phyloP scores from a whole-genome alignment of 2,329 filamentous ascomycete genomes.

The Fusarium mangiferae region DNA sequence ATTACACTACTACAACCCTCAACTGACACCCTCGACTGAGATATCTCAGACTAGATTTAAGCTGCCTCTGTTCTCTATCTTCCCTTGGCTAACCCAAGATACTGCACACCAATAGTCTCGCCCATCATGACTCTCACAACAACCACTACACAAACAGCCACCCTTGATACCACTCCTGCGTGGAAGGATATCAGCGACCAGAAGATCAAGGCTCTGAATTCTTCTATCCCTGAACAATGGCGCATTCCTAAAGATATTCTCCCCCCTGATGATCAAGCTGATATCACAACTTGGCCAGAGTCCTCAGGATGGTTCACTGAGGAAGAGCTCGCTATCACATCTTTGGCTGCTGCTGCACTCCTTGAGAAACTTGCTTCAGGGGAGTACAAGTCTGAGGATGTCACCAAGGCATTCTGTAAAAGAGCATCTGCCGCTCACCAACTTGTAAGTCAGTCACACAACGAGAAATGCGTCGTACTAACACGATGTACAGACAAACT shows the following conservation, averaged over 20 bases:
- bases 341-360: slow-evolving; percentile 54
- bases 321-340: slow-evolving; percentile 59
- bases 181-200: slow-evolving; percentile 30
- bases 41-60: slow-evolving; percentile 13
- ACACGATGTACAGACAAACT: slow-evolving; percentile 53
- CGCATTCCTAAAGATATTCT: slow-evolving; percentile 63
- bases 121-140: slow-evolving; percentile 19
- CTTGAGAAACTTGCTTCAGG: slow-evolving; percentile 46
- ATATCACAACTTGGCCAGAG: slow-evolving; percentile 67
- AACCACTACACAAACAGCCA: slow-evolving; percentile 7
- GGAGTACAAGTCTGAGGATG: slow-evolving; percentile 53
- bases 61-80: neutral
- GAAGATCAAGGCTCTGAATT: slow-evolving; percentile 29
- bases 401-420: slow-evolving; percentile 64
- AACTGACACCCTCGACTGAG: neutral
- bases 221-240: slow-evolving; percentile 68
- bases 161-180: slow-evolving; percentile 14
- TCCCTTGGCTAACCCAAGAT: slow-evolving; percentile 4
- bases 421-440: slow-evolving; percentile 67
- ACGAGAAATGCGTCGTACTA: neutral
- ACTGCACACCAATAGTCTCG: neutral
- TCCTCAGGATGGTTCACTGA: slow-evolving; percentile 68
- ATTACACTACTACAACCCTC: neutral
- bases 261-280: slow-evolving; percentile 58
- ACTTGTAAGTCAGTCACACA: slow-evolving; percentile 10